Evolutionary conservation across 768 basidiomycete species (phyloP).

Genomic region (Dendrothele bispora): DNA sequence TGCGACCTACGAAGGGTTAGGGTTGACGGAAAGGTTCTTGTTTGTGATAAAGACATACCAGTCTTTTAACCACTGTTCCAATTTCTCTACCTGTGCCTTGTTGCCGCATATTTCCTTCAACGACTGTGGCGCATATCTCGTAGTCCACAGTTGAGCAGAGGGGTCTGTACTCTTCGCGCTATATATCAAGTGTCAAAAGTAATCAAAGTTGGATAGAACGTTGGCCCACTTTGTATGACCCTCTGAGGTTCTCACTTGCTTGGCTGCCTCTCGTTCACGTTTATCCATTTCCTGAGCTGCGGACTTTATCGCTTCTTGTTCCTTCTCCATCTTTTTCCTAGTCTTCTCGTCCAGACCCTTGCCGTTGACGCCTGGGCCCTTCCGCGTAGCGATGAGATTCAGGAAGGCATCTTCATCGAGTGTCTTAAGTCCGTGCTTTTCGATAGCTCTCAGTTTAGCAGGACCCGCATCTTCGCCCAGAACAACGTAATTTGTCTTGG

Average conservation of each 20-base stretch:
- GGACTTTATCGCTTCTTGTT: slow-evolving; percentile 69
- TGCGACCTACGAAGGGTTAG: slow-evolving; percentile 58
- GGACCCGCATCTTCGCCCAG: slow-evolving; percentile 88
- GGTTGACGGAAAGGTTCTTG: not conserved
- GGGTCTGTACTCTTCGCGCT: slow-evolving; percentile 37
- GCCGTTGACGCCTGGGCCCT: slow-evolving; percentile 45
- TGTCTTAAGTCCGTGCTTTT: slow-evolving; percentile 74
- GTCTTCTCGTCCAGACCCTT: slow-evolving; percentile 72
- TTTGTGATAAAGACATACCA: slow-evolving; percentile 57
- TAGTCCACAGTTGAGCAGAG: slow-evolving; percentile 86
- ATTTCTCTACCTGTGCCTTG: slow-evolving; percentile 86
- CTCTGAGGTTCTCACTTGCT: too few relatives aligned
- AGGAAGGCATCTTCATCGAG: slow-evolving; percentile 88
- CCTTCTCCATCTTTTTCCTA: slow-evolving; percentile 77
- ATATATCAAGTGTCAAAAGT: too few relatives aligned
- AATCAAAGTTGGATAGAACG: too few relatives aligned
- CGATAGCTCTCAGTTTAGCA: slow-evolving; percentile 82
- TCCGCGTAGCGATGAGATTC: slow-evolving; percentile 73
- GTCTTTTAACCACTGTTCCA: slow-evolving; percentile 82
- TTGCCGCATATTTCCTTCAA: slow-evolving; percentile 95
- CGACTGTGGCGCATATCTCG: slow-evolving; percentile 86
- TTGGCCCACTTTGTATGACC: too few relatives aligned
- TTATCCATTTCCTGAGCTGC: slow-evolving; percentile 79
- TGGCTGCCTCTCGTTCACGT: slow-evolving; percentile 58
- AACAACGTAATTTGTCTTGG: slow-evolving; percentile 87